Base-by-base conservation (phyloP, 2,329 filamentous ascomycete genomes). In the Calonectria henricotiae region DNA sequence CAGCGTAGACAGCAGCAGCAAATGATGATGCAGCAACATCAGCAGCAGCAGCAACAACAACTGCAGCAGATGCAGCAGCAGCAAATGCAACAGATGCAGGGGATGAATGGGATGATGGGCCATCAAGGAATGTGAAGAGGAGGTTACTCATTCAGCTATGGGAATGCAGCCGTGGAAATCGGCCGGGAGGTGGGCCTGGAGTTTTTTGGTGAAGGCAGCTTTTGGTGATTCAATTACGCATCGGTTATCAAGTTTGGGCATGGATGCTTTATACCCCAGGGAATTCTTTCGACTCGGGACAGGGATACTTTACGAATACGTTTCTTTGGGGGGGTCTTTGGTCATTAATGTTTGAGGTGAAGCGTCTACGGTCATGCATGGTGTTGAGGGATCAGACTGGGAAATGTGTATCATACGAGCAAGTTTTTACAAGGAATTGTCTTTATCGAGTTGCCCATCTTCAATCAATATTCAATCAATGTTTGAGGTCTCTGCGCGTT, bases 101-200 rank as follows among this genome's bases (percentile, higher is more conserved):
- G 85, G 7, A 88, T 89, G 84, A 84, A 85, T 64, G 83, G 85
- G 30, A 89, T 89, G 85, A 87, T 88, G 86, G 85, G 84, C 13
- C 82, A 83, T 23, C 85, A 87, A 73, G 85, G 84, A 44, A 86
- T 87, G 84, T 86, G 82, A 78, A 61, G 41, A 54, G 23, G 60
- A 25, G 27, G 44, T 51, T 49, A n/a, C 44, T 63, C 27, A 12
- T 37, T 49, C 13, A 17, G 44, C 55, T 67, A 67, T 65, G 62
- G 62, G 51, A 44, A 73, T 62, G 58, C 25, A 63, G 63, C 35
- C 71, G 62, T 69, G 65, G 65, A 55, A 73, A 66, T 44, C 15
- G 51, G 62, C 54, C 55, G 62, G 68, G 61, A 47, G 58, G 27
- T 39, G 62, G 62, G 43, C 32, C 27, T 68, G 67, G 75, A 79